phyloP scores from a whole-genome alignment of 2,329 filamentous ascomycete species.

The Setomelanomma holmii region DNA sequence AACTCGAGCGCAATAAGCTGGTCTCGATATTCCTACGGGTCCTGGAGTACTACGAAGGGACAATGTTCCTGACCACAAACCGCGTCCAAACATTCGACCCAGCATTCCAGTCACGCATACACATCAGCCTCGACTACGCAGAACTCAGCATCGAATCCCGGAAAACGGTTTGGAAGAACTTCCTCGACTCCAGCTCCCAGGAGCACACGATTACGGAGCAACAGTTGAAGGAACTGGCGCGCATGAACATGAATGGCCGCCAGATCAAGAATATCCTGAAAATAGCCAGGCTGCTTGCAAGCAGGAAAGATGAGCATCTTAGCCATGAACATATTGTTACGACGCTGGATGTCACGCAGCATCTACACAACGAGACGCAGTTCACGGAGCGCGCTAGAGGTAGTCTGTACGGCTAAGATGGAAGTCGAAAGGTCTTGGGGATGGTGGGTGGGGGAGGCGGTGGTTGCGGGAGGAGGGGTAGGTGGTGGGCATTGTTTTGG shows the following conservation, averaged over 20 bases:
- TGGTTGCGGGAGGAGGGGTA: neutral
- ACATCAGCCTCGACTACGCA: slow-evolving; percentile 39
- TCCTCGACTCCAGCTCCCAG: slow-evolving; percentile 42
- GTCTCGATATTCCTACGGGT: slow-evolving; percentile 49
- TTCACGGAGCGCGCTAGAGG: slow-evolving; percentile 37
- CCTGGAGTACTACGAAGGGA: slow-evolving; percentile 44
- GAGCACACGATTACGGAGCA: slow-evolving; percentile 16
- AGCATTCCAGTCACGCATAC: slow-evolving; percentile 42
- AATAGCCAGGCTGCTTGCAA: slow-evolving; percentile 35
- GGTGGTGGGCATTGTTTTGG: neutral
- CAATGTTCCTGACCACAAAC: slow-evolving; percentile 46
- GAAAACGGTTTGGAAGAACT: slow-evolving; percentile 45
- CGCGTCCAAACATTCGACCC: slow-evolving; percentile 42
- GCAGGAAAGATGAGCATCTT: slow-evolving; percentile 36
- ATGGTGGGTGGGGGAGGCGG: neutral
- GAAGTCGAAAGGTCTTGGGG: too few species aligned
- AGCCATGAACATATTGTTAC: slow-evolving; percentile 41
- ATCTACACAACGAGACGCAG: slow-evolving; percentile 48
- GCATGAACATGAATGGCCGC: slow-evolving; percentile 56
- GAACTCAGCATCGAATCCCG: slow-evolving; percentile 40
- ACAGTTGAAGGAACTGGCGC: slow-evolving; percentile 42
- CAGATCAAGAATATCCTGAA: slow-evolving; percentile 59
- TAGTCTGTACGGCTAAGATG: slow-evolving; percentile 38
- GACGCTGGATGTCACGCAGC: slow-evolving; percentile 50
- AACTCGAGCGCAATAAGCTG: slow-evolving; percentile 46